A percentile compares a stretch with the other conserved stretches of the same genome.
Conservation (phyloP, 371 early-diverging fungal species). For the Mortierella sp. region DNA sequence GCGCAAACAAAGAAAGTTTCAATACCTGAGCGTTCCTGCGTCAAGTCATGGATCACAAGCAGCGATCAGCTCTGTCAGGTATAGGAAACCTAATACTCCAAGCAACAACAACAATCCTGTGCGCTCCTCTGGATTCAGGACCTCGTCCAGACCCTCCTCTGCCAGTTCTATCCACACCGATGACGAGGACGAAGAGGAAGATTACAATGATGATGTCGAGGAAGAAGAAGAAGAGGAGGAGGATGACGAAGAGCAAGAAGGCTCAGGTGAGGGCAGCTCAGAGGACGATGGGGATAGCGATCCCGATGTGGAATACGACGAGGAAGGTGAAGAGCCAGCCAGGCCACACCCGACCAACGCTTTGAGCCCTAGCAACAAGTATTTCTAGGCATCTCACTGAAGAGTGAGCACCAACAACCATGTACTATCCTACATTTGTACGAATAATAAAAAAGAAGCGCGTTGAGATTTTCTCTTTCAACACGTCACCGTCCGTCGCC, state of each 20-base stretch:
- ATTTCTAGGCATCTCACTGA: neutral
- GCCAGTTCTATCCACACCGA: conserved; percentile 14
- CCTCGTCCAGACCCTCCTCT: conserved; percentile 6
- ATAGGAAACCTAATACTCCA: conserved; percentile 1
- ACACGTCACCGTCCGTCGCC: neutral
- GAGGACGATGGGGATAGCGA: conserved; percentile 16
- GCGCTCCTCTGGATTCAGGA: neutral
- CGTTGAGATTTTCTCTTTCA: neutral
- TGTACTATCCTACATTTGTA: neutral
- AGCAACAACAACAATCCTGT: neutral
- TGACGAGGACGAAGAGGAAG: conserved; percentile 14
- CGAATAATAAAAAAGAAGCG: neutral
- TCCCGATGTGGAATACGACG: conserved; percentile 38
- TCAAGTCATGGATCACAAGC: conserved; percentile 5
- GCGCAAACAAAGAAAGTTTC: conserved; percentile 18
- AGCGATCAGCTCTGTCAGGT: neutral
- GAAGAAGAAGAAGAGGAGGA: conserved; percentile 13
- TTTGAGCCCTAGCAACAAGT: conserved; percentile 16
- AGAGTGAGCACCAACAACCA: neutral
- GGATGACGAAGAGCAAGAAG: neutral
- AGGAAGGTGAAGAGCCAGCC: conserved; percentile 30
- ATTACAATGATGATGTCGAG: conserved; percentile 25
- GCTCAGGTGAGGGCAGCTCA: neutral
- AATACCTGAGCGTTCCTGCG: conserved; percentile 19
- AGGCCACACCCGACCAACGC: conserved; percentile 43